Evolutionary conservation across 495 filamentous ascomycete species (phyloP).

Genomic region (Penicillium crystallinum): DNA sequence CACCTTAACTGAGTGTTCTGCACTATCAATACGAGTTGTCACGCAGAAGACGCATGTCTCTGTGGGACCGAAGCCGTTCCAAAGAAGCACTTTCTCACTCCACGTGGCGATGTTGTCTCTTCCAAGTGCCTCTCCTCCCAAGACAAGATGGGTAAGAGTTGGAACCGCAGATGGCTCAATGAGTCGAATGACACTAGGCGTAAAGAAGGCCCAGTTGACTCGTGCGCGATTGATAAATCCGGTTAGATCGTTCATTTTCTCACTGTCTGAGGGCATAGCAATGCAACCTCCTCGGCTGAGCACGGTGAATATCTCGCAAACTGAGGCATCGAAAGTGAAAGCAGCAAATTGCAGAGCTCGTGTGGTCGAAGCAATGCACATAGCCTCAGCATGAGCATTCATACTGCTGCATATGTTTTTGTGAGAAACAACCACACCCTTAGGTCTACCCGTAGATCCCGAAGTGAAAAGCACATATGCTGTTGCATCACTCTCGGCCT

Average conservation of each 20-base stretch:
- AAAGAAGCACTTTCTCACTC: too few relatives aligned
- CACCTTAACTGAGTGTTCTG: too few relatives aligned
- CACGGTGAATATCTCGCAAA: constrained; percentile 55
- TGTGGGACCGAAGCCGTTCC: too few relatives aligned
- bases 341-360: constrained; percentile 57
- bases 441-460: constrained; percentile 26
- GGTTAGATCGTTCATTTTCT: constrained; percentile 24
- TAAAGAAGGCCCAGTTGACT: not conserved
- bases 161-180: not conserved
- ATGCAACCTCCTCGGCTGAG: constrained; percentile 46
- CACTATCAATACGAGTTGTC: too few relatives aligned
- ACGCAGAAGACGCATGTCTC: too few relatives aligned
- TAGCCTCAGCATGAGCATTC: constrained; percentile 31
- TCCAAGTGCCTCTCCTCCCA: not conserved
- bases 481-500: not conserved
- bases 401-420: constrained; percentile 9
- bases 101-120: too few relatives aligned
- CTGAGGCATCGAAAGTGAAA: constrained; percentile 55
- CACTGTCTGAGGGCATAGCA: constrained; percentile 47
- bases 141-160: not conserved
- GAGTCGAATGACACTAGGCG: not conserved
- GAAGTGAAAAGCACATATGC: constrained; percentile 20
- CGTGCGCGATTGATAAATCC: not conserved
- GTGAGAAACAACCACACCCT: constrained; percentile 23
- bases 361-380: constrained; percentile 35